Evolutionary conservation across 176 grass and related monocot genomes (phyloP).

Genomic region (Aegilops sharonensis): DNA sequence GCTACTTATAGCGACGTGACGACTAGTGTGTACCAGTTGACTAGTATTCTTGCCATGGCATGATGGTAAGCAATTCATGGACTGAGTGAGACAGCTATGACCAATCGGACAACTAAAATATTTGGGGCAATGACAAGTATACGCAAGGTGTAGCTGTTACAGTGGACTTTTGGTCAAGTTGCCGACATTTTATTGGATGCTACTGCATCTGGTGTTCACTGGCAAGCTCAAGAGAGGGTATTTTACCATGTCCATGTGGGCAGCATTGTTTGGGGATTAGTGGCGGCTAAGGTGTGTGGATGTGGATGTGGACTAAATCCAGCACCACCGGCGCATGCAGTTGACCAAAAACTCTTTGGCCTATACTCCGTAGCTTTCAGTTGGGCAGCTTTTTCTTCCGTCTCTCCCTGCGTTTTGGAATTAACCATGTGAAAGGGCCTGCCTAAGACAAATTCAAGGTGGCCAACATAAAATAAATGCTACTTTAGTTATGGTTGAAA

Average conservation of each 20-base stretch:
- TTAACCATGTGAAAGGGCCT: no score
- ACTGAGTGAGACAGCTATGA: not conserved
- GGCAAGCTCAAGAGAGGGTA: not conserved
- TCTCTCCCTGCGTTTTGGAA: no score
- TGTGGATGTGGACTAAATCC: not conserved
- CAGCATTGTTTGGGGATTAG: not conserved
- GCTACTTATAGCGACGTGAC: slow-evolving; percentile 11
- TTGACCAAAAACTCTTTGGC: not conserved
- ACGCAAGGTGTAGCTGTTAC: not conserved
- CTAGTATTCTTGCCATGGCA: not conserved
- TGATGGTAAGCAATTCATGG: not conserved
- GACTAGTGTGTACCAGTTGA: not conserved
- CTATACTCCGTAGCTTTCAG: not conserved
- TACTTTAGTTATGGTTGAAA: no score
- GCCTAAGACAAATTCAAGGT: no score
- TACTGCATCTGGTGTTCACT: not conserved
- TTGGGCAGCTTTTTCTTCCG: no score
- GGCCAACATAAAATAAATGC: no score
- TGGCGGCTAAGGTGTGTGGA: not conserved
- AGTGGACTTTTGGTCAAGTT: not conserved
- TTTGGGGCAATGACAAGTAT: not conserved
- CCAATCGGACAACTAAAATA: not conserved
- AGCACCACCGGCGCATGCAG: not conserved
- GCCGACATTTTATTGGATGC: not conserved
- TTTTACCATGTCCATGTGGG: not conserved